These are phyloP conservation scores for Dunaliella primolecta DNA, from an alignment of 139 green algal genomes.

Conservation along the genomic window DNA sequence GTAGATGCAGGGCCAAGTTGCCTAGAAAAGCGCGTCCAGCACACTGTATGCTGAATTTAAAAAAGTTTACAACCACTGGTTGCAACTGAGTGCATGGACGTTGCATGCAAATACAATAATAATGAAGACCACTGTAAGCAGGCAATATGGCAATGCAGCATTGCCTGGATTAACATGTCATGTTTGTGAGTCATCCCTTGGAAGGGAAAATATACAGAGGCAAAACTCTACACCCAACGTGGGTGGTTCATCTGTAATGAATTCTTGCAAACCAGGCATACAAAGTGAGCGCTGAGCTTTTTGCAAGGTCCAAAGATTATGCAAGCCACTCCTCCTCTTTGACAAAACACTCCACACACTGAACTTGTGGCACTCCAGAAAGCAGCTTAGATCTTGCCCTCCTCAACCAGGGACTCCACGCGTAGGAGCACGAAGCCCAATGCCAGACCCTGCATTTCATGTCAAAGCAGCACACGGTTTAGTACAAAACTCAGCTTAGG, in stretches of 20 bases:
- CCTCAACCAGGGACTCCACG: constrained; percentile 84
- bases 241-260: background rate
- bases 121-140: background rate
- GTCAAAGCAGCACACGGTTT: background rate
- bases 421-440: constrained; percentile 91
- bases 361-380: background rate
- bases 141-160: no score
- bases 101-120: background rate
- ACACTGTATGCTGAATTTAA: background rate
- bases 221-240: no score
- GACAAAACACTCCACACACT: background rate
- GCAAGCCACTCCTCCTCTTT: background rate
- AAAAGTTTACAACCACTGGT: background rate
- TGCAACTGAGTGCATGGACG: background rate
- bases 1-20: background rate
- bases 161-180: no score
- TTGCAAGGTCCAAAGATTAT: background rate
- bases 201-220: no score
- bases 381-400: constrained; percentile 74
- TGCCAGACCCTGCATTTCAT: constrained; percentile 91
- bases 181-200: no score
- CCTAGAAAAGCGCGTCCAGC: background rate
- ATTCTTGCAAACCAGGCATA: background rate
- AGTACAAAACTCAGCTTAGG: background rate
- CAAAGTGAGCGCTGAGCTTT: background rate